Evolutionary conservation across 371 early-diverging fungal species (phyloP), one percentile per base, ranked within the genome.

Genomic region (Encephalitozoon romaleae): DNA sequence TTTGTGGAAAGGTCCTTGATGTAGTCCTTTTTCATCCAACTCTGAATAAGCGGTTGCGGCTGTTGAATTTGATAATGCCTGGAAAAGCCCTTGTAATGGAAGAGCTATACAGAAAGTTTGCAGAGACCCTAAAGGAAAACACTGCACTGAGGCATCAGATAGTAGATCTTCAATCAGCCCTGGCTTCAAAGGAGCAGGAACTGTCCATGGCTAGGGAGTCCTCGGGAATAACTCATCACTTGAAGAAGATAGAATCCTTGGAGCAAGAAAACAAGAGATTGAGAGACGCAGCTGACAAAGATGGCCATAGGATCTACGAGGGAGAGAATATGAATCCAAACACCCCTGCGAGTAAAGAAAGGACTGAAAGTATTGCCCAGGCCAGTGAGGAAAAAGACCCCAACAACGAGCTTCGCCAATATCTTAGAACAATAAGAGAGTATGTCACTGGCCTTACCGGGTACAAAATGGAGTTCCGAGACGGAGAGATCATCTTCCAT

Each of bases 371-470:
- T 9, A 65, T 23, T n/a, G 25, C 8, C 26, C 26, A 39, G 15
- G 8, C 28, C 3, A 6, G 8, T 52, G 64, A 25, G 34, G 18
- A 12, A 21, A 49, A 47, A 21, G 11, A 38, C 12, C 42, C 12
- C 2, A 26, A 6, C 4, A 42, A 54, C 0, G 59, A 55, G 52
- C 59, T 71, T 0, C 72, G 41, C 30, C 26, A 32, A 25, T 53
- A 55, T 12, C 39, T 55, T 25, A 71, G 15, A 59, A 53, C 41
- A 54, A 71, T 52, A n/a, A n/a, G 54, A n/a, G 67, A 65, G 21
- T 68, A 78, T 28, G 49, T 63, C 28, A 59, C 68, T 18, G 72
- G 64, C 6, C 53, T 79, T 1, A 53, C 78, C 3, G 78, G 74
- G 6, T 71, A 82, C 63, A 70, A 80, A 18, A 70, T 78, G 59